Evolutionary conservation across 257 asterid species (phyloP).

Genomic region (Solanum sejunctum): DNA sequence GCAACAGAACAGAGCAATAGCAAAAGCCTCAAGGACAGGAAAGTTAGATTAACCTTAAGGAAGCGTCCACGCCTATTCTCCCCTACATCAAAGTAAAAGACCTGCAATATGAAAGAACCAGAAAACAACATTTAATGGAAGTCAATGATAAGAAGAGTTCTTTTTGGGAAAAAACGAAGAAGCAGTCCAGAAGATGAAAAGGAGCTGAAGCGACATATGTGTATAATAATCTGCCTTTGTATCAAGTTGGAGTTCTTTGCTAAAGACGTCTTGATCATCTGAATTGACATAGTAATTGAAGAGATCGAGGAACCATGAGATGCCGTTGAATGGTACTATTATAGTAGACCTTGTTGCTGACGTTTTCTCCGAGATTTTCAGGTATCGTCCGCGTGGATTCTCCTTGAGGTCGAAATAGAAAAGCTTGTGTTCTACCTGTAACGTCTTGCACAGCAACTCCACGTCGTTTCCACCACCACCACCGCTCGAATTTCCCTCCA

Average conservation of each 20-base stretch:
- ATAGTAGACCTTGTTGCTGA: slow-evolving; percentile 95
- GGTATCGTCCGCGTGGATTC: slow-evolving; percentile 93
- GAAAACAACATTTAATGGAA: neutral
- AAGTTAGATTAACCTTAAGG: slow-evolving; percentile 53
- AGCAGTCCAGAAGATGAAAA: neutral
- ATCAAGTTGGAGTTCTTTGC: slow-evolving; percentile 96
- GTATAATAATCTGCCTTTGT: slow-evolving; percentile 43
- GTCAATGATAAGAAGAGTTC: neutral
- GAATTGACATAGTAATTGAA: slow-evolving; percentile 92
- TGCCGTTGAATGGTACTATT: slow-evolving; percentile 84
- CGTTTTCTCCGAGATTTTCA: slow-evolving; percentile 93
- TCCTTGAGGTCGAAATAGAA: slow-evolving; percentile 97
- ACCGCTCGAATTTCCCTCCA: slow-evolving; percentile 71
- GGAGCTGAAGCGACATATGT: neutral
- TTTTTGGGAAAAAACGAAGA: neutral
- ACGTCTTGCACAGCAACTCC: slow-evolving; percentile 77
- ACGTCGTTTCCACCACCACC: slow-evolving; percentile 45
- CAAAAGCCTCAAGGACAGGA: neutral
- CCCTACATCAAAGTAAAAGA: slow-evolving; percentile 87
- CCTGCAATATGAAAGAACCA: slow-evolving; percentile 25
- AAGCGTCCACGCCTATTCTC: slow-evolving; percentile 97
- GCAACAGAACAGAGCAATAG: neutral
- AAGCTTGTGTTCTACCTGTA: slow-evolving; percentile 95
- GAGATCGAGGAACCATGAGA: slow-evolving; percentile 95
- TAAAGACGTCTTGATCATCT: slow-evolving; percentile 61